These are phyloP conservation scores for Porcisia hertigi DNA, from an alignment of 208 protist genomes.

Conservation along the genomic window DNA sequence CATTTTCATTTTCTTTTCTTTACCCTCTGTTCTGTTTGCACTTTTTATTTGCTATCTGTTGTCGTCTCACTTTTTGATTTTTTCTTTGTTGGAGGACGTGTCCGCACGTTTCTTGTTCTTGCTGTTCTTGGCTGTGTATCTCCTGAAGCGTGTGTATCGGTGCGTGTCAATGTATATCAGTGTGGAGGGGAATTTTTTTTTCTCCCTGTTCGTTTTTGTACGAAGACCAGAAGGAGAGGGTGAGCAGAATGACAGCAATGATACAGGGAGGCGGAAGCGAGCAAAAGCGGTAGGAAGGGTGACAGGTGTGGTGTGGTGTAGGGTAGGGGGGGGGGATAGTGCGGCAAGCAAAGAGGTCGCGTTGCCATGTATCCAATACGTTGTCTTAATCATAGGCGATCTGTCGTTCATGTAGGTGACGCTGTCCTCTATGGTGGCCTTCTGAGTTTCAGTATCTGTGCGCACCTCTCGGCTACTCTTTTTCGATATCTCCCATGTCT, in stretches of 20 bases:
- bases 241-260: constrained; percentile 1
- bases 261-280: neutral
- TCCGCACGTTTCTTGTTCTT: neutral
- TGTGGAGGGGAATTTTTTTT: neutral
- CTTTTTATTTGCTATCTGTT: too few species aligned
- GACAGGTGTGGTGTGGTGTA: neutral
- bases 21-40: constrained; percentile 1
- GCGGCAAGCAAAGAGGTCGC: neutral
- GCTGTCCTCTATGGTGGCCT: neutral
- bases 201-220: neutral
- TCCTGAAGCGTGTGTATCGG: neutral
- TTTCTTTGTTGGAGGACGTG: constrained; percentile 1
- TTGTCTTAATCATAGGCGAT: neutral
- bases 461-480: neutral
- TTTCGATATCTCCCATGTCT: neutral
- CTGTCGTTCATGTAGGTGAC: neutral
- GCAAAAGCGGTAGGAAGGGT: neutral
- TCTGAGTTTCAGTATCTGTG: neutral
- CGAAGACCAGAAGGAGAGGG: neutral
- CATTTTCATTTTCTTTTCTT: constrained; percentile 1
- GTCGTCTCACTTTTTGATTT: neutral
- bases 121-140: neutral
- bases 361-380: neutral
- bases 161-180: neutral
- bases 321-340: neutral